Evolutionary conservation across 352 stramenopile genomes (phyloP).

Genomic region (Phytophthora niederhauseri): DNA sequence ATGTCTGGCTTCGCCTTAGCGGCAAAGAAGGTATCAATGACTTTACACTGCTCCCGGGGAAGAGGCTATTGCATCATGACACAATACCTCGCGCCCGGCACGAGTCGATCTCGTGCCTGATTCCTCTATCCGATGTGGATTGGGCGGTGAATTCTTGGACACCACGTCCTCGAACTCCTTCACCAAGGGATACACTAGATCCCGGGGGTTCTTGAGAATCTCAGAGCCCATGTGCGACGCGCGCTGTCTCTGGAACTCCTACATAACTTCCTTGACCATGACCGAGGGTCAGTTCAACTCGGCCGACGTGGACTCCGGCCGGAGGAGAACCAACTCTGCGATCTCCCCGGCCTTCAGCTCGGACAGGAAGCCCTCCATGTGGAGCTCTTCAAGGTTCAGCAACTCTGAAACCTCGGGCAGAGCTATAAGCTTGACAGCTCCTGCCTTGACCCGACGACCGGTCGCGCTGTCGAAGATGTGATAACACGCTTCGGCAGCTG

Average conservation of each 20-base stretch:
- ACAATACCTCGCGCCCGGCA: not conserved
- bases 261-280: not conserved
- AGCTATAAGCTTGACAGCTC: too few relatives aligned
- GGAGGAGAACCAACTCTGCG: too few relatives aligned
- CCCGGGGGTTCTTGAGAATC: not conserved
- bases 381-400: too few relatives aligned
- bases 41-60: too few relatives aligned
- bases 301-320: too few relatives aligned
- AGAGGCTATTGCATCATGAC: too few relatives aligned
- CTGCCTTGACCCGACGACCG: not conserved
- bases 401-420: too few relatives aligned
- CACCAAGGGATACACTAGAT: not conserved
- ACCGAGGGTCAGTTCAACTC: not conserved
- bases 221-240: not conserved
- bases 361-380: too few relatives aligned
- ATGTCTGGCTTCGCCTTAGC: too few relatives aligned
- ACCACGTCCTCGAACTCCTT: not conserved
- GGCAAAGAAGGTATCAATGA: too few relatives aligned
- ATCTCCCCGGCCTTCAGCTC: too few relatives aligned
- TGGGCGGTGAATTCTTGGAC: not conserved
- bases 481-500: not conserved
- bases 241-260: not conserved
- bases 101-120: constrained; percentile 4
- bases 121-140: not conserved
- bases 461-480: not conserved